Conservation (phyloP, 768 basidiomycete species). For the Inosperma sp. region DNA sequence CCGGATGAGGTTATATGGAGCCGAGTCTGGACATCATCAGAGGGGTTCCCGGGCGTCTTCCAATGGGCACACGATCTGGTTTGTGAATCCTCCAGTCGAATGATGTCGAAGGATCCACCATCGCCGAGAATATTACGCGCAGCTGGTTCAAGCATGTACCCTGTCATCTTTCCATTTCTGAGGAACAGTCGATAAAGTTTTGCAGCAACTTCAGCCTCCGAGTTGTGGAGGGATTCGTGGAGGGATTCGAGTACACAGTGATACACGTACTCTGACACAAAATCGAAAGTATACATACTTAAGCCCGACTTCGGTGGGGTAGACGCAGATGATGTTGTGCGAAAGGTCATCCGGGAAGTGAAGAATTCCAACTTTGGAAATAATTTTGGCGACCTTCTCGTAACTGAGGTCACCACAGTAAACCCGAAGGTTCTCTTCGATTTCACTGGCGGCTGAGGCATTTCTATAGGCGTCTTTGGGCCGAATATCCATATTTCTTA, state of each 20-base stretch:
- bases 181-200: slow-evolving; percentile 2
- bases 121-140: neutral
- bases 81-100: neutral
- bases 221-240: too few relatives aligned
- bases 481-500: too few relatives aligned
- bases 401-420: neutral
- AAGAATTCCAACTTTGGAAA: neutral
- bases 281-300: neutral
- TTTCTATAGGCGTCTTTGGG: too few relatives aligned
- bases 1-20: neutral
- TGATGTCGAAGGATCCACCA: neutral
- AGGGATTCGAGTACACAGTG: neutral
- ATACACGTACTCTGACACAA: neutral
- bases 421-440: too few relatives aligned
- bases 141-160: slow-evolving; percentile 1
- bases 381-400: neutral
- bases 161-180: neutral
- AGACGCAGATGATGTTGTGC: neutral
- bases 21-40: neutral
- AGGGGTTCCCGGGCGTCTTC: slow-evolving; percentile 1
- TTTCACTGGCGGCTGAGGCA: too few relatives aligned
- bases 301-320: neutral
- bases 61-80: neutral
- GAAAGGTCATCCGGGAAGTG: neutral
- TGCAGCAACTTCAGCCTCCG: neutral